phyloP scores from a whole-genome alignment of 768 basidiomycete species.

The Boletus tomentosulus region DNA sequence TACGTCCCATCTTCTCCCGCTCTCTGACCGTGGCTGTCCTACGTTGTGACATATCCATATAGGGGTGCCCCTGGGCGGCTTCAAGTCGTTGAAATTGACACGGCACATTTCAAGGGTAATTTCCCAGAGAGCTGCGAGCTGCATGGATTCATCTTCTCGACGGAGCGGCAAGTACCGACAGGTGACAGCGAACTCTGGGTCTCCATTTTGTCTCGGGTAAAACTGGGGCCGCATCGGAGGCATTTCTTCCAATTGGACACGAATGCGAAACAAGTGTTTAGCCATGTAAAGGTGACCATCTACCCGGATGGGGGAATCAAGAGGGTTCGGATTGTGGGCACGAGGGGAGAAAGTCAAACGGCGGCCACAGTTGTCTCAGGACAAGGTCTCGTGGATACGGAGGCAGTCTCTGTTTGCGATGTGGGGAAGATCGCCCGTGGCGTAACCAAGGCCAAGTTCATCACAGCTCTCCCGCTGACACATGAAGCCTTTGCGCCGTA shows the following conservation, averaged over 20 bases:
- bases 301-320: conserved; percentile 96
- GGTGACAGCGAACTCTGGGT: conserved; percentile 54
- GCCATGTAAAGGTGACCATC: conserved; percentile 85
- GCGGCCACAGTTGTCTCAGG: conserved; percentile 9
- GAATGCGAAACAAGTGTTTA: conserved; percentile 54
- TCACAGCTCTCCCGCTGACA: conserved; percentile 70
- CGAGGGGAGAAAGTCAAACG: conserved; percentile 35
- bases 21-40: not conserved
- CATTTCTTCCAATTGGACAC: conserved; percentile 85
- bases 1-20: conserved; percentile 30
- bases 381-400: conserved; percentile 2
- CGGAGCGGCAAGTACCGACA: conserved; percentile 35
- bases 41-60: not conserved
- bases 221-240: conserved; percentile 84
- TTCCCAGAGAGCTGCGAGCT: conserved; percentile 87
- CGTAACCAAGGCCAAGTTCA: conserved; percentile 17
- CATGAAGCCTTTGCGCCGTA: conserved; percentile 83
- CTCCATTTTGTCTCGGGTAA: conserved; percentile 66
- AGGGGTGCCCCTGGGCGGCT: conserved; percentile 75
- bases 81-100: conserved; percentile 85
- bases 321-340: conserved; percentile 79
- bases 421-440: not conserved
- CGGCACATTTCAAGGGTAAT: conserved; percentile 93
- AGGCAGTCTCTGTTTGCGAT: not conserved
- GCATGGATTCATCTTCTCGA: conserved; percentile 44